A percentile compares a stretch with the other conserved stretches of the same genome.
phyloP scores from a whole-genome alignment of 2,329 filamentous ascomycete species.

The Thelonectria olida region DNA sequence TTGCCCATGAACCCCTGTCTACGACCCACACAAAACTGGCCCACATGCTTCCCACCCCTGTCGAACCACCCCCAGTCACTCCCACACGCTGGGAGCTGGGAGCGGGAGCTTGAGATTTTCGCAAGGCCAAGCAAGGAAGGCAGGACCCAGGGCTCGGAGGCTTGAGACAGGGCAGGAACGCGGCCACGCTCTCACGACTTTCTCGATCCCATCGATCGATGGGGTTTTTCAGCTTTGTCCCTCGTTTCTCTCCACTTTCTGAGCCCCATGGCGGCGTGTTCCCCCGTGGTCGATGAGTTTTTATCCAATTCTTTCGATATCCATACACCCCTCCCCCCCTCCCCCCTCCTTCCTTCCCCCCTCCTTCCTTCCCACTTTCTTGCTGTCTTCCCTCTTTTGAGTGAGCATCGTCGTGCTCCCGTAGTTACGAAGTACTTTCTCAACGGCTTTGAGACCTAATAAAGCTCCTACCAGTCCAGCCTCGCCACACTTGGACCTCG shows the following conservation, averaged over 20 bases:
- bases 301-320: neutral
- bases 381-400: neutral
- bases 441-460: constrained; percentile 18
- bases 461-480: constrained; percentile 13
- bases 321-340: neutral
- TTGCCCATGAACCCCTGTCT: constrained; percentile 1
- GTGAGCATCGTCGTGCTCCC: too few species aligned
- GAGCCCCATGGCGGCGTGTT: neutral
- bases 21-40: neutral
- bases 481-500: neutral
- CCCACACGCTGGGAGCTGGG: constrained; percentile 20
- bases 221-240: constrained; percentile 41
- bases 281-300: neutral
- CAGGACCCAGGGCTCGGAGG: constrained; percentile 9
- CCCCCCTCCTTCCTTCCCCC: neutral
- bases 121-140: constrained; percentile 12
- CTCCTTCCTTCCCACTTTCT: neutral
- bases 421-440: neutral
- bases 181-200: constrained; percentile 25
- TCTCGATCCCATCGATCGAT: constrained; percentile 50
- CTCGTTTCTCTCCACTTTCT: constrained; percentile 10
- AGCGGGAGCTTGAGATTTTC: constrained; percentile 25
- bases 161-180: constrained; percentile 26
- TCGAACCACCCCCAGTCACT: constrained; percentile 16
- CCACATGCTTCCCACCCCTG: neutral